Base-by-base conservation (phyloP, 805 yeast species). In the Pichia insulana region DNA sequence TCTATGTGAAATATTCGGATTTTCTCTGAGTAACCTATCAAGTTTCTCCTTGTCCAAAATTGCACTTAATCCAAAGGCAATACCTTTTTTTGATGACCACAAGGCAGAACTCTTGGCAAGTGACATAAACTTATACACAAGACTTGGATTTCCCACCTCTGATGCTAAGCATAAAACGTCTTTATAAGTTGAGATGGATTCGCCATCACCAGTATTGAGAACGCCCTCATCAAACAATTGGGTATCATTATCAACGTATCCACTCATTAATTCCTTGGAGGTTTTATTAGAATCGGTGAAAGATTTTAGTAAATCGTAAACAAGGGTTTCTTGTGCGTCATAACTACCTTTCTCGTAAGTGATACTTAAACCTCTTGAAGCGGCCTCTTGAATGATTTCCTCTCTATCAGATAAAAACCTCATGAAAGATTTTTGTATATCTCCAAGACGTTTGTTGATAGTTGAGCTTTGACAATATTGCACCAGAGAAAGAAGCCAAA, bases 101-200 rank as follows among this genome's bases (percentile, higher is more conserved):
- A 89, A 62, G 0, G 92, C 79, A 0, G 96, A 85, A 40, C 80
- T 81, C 48, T 85, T 81, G 0, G 97, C 95, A 43, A 90, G 64
- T 0, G 95, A 79, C 96, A 90, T 87, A 58, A 90, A 90, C 56
- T 87, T 85, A 62, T 90, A 90, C 4, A 90, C 96, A 50, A 90
- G 71, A 50, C 92, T 76, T 12, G 97, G 96, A 61, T 90, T 96
- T 25, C 97, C 97, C 9, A 88, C 94, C 56, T 90, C 98, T 1
- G 92, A 78, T 0, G 98, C 97, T 39, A 90, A 67, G 52, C 69
- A 84, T 52, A 90, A 68, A 26, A 90, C 85, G 61, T 90, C 98
- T 53, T 83, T 85, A 58, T 90, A 90, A 0, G 97, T 89, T 0
- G 95, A 83, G 3, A 90, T 78, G 0, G 95, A 83, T 1, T 87